Base-by-base conservation (phyloP, 805 yeast species). In the Starmerella tilneyi region DNA sequence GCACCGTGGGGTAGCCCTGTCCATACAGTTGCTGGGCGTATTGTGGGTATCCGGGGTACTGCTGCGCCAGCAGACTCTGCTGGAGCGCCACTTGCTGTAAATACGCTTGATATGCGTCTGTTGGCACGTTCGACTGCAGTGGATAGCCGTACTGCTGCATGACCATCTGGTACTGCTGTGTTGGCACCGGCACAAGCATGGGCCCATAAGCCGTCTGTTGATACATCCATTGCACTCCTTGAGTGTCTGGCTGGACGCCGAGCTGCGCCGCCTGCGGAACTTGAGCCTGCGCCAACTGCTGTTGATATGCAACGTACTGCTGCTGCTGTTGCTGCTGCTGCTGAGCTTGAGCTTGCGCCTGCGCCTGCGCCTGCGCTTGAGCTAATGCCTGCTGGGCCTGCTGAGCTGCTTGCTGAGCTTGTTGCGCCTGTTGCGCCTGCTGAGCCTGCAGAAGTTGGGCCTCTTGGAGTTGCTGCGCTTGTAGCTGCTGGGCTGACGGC, bases 151-250 rank as follows among this genome's bases (percentile, higher is more conserved):
- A 45, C 20, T 47, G 51, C 19, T 35, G 43, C 39, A 42, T 22
- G 5, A 42, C 9, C 23, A 43, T 34, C 37, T 44, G 58, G 54
- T 38, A 50, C 47, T 46, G 52, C 36, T 30, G 49, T 44, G 48
- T 55, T 44, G 51, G 56, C 53, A 57, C 43, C 47, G 56, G 50
- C 54, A 49, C 53, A 8, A 49, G 20, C 50, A 50, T 35, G 2
- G 54, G 54, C 1, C 54, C 54, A 15, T 46, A 51, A 8, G 43
- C 33, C 3, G 53, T 46, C 22, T 51, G 47, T 36, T 51, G 55
- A 11, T 46, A 43, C 7, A 48, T 35, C 46, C 45, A 46, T 22
- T 48, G 52, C 12, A 40, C 22, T 16, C 35, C 44, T 11, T 4
- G 30, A 9, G 9, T n/a, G 20, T 27, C 40, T 12, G 17, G 45